phyloP scores from a whole-genome alignment of 345 rosid species.

The Raphanus sativus region DNA sequence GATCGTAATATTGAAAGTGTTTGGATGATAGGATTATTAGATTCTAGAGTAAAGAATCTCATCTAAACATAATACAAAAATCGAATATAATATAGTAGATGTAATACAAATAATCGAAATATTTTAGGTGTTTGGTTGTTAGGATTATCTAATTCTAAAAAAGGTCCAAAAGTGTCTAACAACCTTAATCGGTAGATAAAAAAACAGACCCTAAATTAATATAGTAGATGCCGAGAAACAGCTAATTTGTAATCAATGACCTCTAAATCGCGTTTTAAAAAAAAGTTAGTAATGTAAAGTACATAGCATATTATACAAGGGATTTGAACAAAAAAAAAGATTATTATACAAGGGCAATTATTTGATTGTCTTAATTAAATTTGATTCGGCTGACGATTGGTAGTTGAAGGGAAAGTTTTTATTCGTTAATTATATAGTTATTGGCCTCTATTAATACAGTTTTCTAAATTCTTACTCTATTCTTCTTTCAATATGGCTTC shows the following conservation, averaged over 20 bases:
- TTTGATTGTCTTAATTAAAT: slow-evolving; percentile 32
- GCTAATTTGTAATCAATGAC: not conserved
- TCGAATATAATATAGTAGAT: too few relatives aligned
- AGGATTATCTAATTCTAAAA: too few relatives aligned
- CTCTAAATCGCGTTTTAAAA: not conserved
- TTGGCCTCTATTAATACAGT: not conserved
- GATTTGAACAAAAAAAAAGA: too few relatives aligned
- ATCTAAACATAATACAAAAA: too few relatives aligned
- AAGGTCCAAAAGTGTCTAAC: too few relatives aligned
- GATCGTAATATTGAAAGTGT: too few relatives aligned
- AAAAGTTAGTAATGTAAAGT: not conserved
- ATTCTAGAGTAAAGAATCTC: too few relatives aligned
- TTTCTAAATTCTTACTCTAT: not conserved
- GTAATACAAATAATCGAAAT: too few relatives aligned
- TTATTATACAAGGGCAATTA: slow-evolving; percentile 1
- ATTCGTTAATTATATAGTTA: slow-evolving; percentile 3
- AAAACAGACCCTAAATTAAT: too few relatives aligned
- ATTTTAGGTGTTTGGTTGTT: too few relatives aligned
- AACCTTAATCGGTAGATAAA: too few relatives aligned
- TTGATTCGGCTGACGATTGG: slow-evolving; percentile 37
- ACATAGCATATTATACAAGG: not conserved
- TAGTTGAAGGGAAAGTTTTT: slow-evolving; percentile 35
- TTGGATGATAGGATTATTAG: too few relatives aligned
- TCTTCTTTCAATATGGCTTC: slow-evolving; percentile 22
- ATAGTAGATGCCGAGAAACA: not conserved